Conservation (phyloP, 306 rosid genomes). For the Sindora glabra region DNA sequence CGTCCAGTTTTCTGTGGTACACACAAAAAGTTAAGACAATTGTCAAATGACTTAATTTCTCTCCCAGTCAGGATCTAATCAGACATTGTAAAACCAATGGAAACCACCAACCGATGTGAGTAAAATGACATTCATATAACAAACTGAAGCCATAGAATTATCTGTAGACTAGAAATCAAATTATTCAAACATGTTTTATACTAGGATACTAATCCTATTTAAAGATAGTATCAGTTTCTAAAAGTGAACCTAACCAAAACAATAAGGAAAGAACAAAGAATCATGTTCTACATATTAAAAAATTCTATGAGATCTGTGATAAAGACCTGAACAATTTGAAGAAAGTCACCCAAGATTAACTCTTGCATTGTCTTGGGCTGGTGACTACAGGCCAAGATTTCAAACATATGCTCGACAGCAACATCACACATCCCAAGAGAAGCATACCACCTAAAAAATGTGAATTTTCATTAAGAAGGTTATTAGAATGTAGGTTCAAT, state of each 20-base stretch:
- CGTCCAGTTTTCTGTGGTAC: constrained; percentile 69
- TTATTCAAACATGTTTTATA: constrained; percentile 7
- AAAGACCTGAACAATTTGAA: constrained; percentile 78
- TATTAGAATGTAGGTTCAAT: constrained; percentile 2
- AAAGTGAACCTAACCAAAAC: not conserved
- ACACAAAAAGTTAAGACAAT: not conserved
- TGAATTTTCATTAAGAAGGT: constrained; percentile 23
- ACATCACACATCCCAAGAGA: constrained; percentile 71
- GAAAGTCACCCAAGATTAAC: constrained; percentile 61
- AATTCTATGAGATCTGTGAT: not conserved
- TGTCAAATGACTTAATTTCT: constrained; percentile 12
- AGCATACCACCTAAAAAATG: constrained; percentile 91
- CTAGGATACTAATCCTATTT: not conserved
- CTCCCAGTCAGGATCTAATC: constrained; percentile 21
- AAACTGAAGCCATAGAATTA: not conserved
- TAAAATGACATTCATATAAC: no score
- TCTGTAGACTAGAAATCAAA: constrained; percentile 7
- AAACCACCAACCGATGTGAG: no score
- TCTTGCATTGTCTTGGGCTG: constrained; percentile 91
- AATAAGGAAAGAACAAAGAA: not conserved
- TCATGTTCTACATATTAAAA: constrained; percentile 1
- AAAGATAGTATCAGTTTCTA: not conserved
- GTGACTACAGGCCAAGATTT: constrained; percentile 82
- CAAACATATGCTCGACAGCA: constrained; percentile 80
- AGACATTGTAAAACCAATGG: no score